Conservation (phyloP, 257 asterid species). For the Eustoma russellianum region DNA sequence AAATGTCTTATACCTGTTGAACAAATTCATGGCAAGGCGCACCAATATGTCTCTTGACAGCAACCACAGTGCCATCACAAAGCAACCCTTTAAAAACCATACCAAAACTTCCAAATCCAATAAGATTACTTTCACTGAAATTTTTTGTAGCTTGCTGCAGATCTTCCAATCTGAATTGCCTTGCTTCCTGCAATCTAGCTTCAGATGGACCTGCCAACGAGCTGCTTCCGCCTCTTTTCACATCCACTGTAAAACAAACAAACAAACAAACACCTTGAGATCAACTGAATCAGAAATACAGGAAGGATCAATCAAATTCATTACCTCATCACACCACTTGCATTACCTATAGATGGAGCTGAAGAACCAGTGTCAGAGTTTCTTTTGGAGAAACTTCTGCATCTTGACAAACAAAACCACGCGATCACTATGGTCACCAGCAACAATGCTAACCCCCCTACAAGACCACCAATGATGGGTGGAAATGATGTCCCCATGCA, state of each 20-base stretch:
- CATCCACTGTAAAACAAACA: conserved; percentile 23
- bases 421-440: conserved; percentile 19
- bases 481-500: conserved; percentile 42
- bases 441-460: conserved; percentile 32
- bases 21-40: conserved; percentile 31
- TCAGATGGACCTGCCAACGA: conserved; percentile 13
- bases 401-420: conserved; percentile 23
- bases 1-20: conserved; percentile 31
- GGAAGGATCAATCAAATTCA: neutral
- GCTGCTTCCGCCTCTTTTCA: conserved; percentile 26
- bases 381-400: conserved; percentile 26
- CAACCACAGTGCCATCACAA: conserved; percentile 61
- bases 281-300: neutral
- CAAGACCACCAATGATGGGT: conserved; percentile 44
- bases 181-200: conserved; percentile 26
- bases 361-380: conserved; percentile 65
- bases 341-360: conserved; percentile 59
- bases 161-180: conserved; percentile 51
- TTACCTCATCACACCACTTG: neutral
- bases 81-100: conserved; percentile 64
- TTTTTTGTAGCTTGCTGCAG: conserved; percentile 57
- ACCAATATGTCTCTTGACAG: conserved; percentile 47
- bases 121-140: conserved; percentile 50
- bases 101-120: conserved; percentile 63
- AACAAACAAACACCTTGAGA: conserved; percentile 12